Conservation (phyloP, 2,329 filamentous ascomycete species). For the Trichoderma polysporum region DNA sequence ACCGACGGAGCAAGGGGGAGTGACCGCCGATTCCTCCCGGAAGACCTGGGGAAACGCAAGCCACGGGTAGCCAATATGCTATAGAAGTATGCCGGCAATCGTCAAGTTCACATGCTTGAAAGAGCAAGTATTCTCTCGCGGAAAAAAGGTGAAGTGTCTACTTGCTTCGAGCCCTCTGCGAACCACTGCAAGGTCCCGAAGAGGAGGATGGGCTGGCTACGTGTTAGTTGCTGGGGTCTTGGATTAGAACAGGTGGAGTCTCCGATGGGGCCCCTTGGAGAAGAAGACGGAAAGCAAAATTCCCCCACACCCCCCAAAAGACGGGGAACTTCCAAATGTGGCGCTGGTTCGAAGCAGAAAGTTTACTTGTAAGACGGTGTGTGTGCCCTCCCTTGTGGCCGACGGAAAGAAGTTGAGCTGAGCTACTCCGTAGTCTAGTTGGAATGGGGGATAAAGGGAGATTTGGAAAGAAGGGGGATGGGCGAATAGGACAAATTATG, state of each 20-base stretch:
- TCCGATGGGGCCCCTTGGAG: background rate
- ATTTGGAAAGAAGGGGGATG: background rate
- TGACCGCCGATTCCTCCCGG: background rate
- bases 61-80: background rate
- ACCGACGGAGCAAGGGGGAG: conserved; percentile 10
- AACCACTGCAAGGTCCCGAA: conserved; percentile 1
- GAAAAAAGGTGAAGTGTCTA: background rate
- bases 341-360: background rate
- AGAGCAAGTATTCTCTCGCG: background rate
- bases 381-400: background rate
- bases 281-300: background rate
- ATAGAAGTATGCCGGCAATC: background rate
- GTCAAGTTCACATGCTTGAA: background rate
- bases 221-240: background rate
- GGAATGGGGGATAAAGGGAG: background rate
- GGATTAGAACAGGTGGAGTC: background rate
- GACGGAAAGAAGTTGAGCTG: background rate
- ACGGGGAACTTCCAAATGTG: background rate
- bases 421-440: too few species aligned
- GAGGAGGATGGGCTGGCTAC: background rate
- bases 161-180: background rate
- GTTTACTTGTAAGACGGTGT: background rate
- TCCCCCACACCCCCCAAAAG: conserved; percentile 13
- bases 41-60: background rate
- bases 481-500: background rate